These are phyloP conservation scores for Coemansia sp. DNA, from an alignment of 192 early-diverging fungal species.

Conservation along the genomic window DNA sequence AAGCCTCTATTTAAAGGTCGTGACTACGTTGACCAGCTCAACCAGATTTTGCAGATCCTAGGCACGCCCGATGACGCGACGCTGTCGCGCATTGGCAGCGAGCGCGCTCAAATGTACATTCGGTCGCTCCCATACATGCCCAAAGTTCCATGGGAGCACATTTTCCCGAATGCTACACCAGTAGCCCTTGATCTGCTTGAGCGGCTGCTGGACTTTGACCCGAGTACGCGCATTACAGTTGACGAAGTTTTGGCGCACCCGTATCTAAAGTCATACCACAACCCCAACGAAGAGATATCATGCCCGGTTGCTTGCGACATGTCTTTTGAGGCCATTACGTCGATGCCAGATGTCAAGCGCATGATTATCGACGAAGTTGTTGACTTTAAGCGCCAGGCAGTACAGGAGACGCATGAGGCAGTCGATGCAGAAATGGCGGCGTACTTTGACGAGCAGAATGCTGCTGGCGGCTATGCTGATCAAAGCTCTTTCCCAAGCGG, in stretches of 20 bases:
- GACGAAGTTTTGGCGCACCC: constrained; percentile 91
- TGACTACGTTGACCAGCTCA: constrained; percentile 98
- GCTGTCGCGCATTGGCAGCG: constrained; percentile 83
- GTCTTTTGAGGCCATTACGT: constrained; percentile 44
- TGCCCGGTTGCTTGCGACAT: constrained; percentile 45
- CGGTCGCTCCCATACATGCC: constrained; percentile 84
- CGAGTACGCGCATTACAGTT: constrained; percentile 86
- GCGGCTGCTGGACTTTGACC: constrained; percentile 89
- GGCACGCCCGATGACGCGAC: constrained; percentile 95
- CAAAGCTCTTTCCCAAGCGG: constrained; percentile 16
- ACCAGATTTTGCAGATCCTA: constrained; percentile 92
- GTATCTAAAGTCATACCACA: constrained; percentile 92
- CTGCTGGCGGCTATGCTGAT: background rate
- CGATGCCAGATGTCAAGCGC: constrained; percentile 54
- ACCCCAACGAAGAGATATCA: constrained; percentile 77
- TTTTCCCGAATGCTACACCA: constrained; percentile 84
- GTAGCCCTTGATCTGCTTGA: constrained; percentile 85
- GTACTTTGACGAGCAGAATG: constrained; percentile 23
- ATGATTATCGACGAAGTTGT: constrained; percentile 82
- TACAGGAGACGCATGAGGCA: constrained; percentile 45
- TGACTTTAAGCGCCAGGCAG: constrained; percentile 66
- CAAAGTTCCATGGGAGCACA: constrained; percentile 79
- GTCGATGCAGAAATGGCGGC: constrained; percentile 31
- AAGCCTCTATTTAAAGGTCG: constrained; percentile 95
- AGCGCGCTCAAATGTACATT: constrained; percentile 95